Evolutionary conservation across 2,329 filamentous ascomycete genomes (phyloP), one percentile per base, ranked within the genome.

Genomic region (Sporothrix inflata): DNA sequence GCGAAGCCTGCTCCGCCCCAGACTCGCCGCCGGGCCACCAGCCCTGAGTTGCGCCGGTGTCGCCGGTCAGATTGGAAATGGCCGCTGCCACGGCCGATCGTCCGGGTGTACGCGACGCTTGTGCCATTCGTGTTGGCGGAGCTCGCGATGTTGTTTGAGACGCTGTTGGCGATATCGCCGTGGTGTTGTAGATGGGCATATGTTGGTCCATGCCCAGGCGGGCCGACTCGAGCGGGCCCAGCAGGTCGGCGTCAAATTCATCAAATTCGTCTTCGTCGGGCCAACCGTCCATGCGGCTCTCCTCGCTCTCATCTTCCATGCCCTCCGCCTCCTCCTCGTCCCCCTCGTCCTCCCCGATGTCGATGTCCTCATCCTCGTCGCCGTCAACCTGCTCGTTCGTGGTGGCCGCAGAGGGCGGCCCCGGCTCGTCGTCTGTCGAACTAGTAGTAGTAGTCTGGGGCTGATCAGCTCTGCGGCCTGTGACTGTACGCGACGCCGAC

Each of bases 401-500:
- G 47, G 47, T 47, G 21, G 21, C 21, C 21, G 3, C 19, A 34
- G 30, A 34, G 30, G 30, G 30, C 30, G 30, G 30, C 30, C 30
- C 30, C 12, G 4, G n/a, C n/a, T 47, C 40, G 4, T 8, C 40
- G 21, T 14, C 11, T 12, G 60, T 16, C 8, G 60, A 6, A 14
- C 60, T 65, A 65, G 21, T 65, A 65, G 38, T 65, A 45, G 60
- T 65, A 65, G 40, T 27, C 60, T 65, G 60, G 12, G 38, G 38
- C 38, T 65, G 60, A 65, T 65, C 60, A 65, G 60, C 60, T 65
- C 60, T 65, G 60, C 60, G 38, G 60, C 4, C 21, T 45, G 11
- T 45, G 11, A n/a, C 21, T 45, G 60, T 27, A 12, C 3, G 11
- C n/a, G 38, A 45, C 4, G 11, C 38, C 12, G 60, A 27, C 60